Percentiles rank a stretch among this genome's conserved stretches.
Evolutionary conservation across 2,329 filamentous ascomycete genomes (phyloP).

Genomic region (Rutstroemia sp.): DNA sequence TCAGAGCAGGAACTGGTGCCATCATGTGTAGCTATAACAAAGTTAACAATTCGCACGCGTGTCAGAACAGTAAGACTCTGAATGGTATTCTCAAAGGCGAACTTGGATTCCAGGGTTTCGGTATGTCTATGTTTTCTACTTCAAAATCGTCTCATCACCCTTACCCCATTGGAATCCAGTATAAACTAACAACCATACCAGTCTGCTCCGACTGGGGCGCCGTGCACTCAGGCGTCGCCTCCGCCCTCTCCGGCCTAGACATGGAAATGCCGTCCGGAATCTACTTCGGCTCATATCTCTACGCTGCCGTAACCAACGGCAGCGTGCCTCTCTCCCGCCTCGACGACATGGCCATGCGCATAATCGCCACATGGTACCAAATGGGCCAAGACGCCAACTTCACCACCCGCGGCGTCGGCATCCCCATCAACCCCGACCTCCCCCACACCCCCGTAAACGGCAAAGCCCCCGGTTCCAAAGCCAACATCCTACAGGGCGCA

Average conservation of each 20-base stretch:
- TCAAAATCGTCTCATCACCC: too few species aligned
- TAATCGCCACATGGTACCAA: slow-evolving; percentile 51
- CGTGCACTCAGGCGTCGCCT: slow-evolving; percentile 70
- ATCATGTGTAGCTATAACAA: slow-evolving; percentile 80
- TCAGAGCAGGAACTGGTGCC: slow-evolving; percentile 66
- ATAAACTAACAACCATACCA: too few species aligned
- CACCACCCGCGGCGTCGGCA: slow-evolving; percentile 33
- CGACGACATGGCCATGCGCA: slow-evolving; percentile 61
- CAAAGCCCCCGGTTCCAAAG: slow-evolving; percentile 41
- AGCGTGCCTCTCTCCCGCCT: slow-evolving; percentile 29
- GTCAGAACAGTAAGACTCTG: slow-evolving; percentile 69
- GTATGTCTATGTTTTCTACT: too few species aligned
- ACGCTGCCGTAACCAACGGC: slow-evolving; percentile 52
- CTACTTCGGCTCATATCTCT: slow-evolving; percentile 31
- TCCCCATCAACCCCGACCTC: slow-evolving; percentile 40
- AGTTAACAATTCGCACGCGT: slow-evolving; percentile 62
- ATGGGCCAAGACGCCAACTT: slow-evolving; percentile 45
- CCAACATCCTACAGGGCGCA: slow-evolving; percentile 40
- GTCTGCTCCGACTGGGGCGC: slow-evolving; percentile 82
- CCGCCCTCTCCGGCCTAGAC: slow-evolving; percentile 73
- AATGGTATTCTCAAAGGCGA: slow-evolving; percentile 80
- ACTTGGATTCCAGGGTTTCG: slow-evolving; percentile 71
- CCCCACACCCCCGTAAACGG: slow-evolving; percentile 49
- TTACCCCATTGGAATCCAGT: too few species aligned
- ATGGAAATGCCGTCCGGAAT: slow-evolving; percentile 34